Percentiles rank a stretch among this genome's conserved stretches.
These are phyloP conservation scores for Phaeosphaeria sp. DNA, from an alignment of 2,329 filamentous ascomycete species.

Conservation along the genomic window DNA sequence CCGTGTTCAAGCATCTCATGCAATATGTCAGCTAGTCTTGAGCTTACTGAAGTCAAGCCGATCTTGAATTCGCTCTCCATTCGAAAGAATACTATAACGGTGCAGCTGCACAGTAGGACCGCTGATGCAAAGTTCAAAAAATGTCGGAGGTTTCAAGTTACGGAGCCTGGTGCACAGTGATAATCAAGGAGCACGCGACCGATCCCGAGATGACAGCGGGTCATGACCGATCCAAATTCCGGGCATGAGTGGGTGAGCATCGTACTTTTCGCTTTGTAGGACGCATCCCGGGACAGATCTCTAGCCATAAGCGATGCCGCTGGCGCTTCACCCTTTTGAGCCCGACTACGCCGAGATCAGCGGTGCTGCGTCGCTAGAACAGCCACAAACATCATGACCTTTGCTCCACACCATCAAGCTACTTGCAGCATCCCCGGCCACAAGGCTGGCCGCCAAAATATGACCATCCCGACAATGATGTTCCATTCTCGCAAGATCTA, in stretches of 20 bases:
- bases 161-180: constrained; percentile 1
- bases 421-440: not conserved
- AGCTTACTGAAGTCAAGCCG: not conserved
- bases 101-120: not conserved
- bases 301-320: not conserved
- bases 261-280: not conserved
- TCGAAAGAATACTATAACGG: not conserved
- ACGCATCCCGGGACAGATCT: not conserved
- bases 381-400: not conserved
- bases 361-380: not conserved
- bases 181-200: not conserved
- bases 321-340: not conserved
- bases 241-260: not conserved
- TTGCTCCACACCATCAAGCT: not conserved
- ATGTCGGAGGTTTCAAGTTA: constrained; percentile 3
- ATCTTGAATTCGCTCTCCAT: not conserved
- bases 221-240: not conserved
- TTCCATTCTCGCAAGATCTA: not conserved
- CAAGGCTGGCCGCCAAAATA: not conserved
- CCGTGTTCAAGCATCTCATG: not conserved
- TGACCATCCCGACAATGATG: not conserved
- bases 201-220: not conserved
- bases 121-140: not conserved
- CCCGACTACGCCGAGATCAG: constrained; percentile 5
- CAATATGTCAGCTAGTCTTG: not conserved